Evolutionary conservation across 164 flowering plant species (phyloP), one percentile per base, ranked within the genome.

Genomic region (Annona cherimola): DNA sequence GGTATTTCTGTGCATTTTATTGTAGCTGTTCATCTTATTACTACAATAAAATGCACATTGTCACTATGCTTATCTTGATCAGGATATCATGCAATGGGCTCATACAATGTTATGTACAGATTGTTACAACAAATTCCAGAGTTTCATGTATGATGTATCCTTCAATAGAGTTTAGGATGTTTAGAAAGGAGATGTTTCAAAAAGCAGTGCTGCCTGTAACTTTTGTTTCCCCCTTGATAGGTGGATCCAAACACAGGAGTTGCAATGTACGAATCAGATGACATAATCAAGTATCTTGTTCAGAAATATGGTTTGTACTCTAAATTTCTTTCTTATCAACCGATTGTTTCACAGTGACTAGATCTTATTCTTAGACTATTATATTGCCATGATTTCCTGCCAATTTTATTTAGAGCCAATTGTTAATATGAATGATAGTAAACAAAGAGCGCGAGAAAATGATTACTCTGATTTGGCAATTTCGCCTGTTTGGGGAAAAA

Each of bases 221-320:
- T 64, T 40, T 74, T 74, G 68, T 73, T 35, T 63, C 63, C 70
- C 50, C 11, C 68, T 86, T 77, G 35, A 26, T 86, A 95, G 99
- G 97, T 95, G 68, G 99, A 95, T 79, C 99, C 98, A 74, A 95
- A 93, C 80, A 91, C 99, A n/a, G 98, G 96, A 57, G 85, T 87
- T 69, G 71, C 96, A 44, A 93, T 95, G 98, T 95, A 95, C 67
- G 99, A 95, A 84, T 95, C 99, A 65, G 99, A 93, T 82, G 91
- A 83, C 57, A 95, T 95, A 76, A 95, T 95, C 44, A 91, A 93
- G 82, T 95, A 93, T 77, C 81, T 95, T 85, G 92, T 79, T 69
- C 83, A 74, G 55, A 93, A 91, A 80, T 95, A 95, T 81, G 99
- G 99, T 95, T 44, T 70, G 79, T 67, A 45, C 54, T 42, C n/a